Conservation (phyloP, 768 basidiomycete species). For the Russula virescens region DNA sequence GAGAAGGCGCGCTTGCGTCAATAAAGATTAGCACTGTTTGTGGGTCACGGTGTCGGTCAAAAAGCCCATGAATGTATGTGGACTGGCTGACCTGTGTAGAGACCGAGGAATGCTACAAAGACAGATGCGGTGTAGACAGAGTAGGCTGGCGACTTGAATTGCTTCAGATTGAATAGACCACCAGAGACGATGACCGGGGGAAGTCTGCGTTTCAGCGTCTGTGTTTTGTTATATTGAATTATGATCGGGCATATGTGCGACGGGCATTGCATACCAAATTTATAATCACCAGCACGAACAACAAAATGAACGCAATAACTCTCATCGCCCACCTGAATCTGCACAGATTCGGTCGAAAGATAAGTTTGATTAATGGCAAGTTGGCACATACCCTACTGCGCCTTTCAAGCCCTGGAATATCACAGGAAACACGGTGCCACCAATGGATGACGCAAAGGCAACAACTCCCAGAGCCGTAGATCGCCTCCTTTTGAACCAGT, state of each 20-base stretch:
- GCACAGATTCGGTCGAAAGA: background rate
- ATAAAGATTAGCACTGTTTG: constrained; percentile 60
- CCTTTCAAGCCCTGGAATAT: constrained; percentile 49
- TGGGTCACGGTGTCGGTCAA: background rate
- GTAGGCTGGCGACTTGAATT: constrained; percentile 49
- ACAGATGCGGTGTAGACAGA: constrained; percentile 52
- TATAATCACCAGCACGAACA: constrained; percentile 45
- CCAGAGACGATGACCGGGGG: constrained; percentile 49
- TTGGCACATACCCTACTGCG: constrained; percentile 42
- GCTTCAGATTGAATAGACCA: constrained; percentile 55
- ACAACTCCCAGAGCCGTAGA: constrained; percentile 55
- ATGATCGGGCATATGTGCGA: constrained; percentile 8
- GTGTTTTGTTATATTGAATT: constrained; percentile 22
- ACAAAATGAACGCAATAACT: constrained; percentile 57
- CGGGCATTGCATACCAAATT: constrained; percentile 39
- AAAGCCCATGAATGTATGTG: background rate
- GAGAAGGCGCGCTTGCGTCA: constrained; percentile 46
- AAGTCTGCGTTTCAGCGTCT: constrained; percentile 39
- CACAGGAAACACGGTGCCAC: constrained; percentile 66
- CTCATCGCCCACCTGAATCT: constrained; percentile 77
- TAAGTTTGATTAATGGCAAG: background rate
- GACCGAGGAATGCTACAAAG: constrained; percentile 55
- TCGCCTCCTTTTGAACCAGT: constrained; percentile 68
- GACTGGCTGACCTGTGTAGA: constrained; percentile 43
- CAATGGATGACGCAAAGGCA: constrained; percentile 61